These are phyloP conservation scores for Fusarium duplospermum DNA, from an alignment of 2,329 filamentous ascomycete species.

Conservation along the genomic window DNA sequence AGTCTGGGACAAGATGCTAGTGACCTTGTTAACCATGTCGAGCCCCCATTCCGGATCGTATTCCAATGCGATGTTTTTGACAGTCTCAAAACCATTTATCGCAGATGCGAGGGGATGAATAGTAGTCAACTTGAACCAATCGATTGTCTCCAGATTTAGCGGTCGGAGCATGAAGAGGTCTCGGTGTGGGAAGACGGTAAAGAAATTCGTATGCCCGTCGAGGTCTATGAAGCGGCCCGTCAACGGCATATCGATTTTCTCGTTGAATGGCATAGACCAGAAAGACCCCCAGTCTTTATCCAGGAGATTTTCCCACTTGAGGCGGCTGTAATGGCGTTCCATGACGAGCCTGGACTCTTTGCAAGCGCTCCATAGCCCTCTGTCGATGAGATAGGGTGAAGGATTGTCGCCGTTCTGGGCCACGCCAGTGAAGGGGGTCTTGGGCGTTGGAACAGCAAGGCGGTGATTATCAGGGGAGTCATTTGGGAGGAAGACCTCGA, in stretches of 20 bases:
- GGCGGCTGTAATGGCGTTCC: not conserved
- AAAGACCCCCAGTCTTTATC: not conserved
- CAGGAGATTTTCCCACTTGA: not conserved
- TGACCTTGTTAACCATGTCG: not conserved
- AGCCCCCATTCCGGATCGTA: not conserved
- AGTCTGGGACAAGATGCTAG: not conserved
- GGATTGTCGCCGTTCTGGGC: not conserved
- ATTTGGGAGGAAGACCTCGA: not conserved
- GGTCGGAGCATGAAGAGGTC: not conserved
- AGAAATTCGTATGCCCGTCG: not conserved
- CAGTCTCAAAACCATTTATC: not conserved
- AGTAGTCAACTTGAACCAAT: not conserved
- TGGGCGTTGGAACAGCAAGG: not conserved
- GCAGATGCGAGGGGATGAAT: not conserved
- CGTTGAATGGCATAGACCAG: not conserved
- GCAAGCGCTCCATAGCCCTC: not conserved
- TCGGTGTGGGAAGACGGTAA: not conserved
- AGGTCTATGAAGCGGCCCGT: not conserved
- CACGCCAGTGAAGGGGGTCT: not conserved
- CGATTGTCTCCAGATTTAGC: not conserved
- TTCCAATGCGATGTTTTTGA: not conserved
- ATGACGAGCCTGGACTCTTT: not conserved
- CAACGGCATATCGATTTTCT: not conserved
- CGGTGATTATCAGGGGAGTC: not conserved
- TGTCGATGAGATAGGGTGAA: not conserved